Base-by-base conservation (phyloP, 345 rosid genomes). In the Rhodamnia argentea region DNA sequence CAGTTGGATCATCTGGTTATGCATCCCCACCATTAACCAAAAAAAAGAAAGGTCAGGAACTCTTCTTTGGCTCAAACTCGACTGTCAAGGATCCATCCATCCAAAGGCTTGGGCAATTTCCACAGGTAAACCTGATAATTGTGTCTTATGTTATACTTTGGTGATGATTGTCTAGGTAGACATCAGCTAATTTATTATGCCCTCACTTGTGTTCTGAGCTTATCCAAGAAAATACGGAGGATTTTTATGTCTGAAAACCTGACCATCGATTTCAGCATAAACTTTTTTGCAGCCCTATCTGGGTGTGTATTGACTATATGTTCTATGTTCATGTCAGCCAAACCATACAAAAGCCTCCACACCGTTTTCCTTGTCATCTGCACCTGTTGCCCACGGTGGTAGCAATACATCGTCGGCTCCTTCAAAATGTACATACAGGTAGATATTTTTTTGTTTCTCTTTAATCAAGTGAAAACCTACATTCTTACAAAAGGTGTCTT, bases 1-100 rank as follows among this genome's bases (percentile, higher is more conserved):
- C 99, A 84, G 91, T 98, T 88, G 99, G 98, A 62, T 93, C 99
- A 82, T 98, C 99, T 26, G 99, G 99, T 56, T 98, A 89, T 90
- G 93, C 95, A 83, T 93, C 99, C 57, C 88, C 94, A 6, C 97
- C 98, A 54, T 89, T 93, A 76, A 90, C 95, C 42, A 93, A 92
- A 87, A 98, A 93, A 93, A 95, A 97, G 91, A 98, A 96, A 92
- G 92, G 96, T 88, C 97, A 92, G 88, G 99, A 95, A 20, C 90
- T 93, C 82, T 85, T 92, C 87, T 94, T 96, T 86, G 96, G 93
- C 86, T 87, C 92, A 84, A 83, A 83, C 59, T 83, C 84, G 8
- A 60, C 92, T 50, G 85, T 89, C 83, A 96, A 95, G 91, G 98
- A 96, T 87, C 87, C 91, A 64, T 89, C 95, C 81, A 54, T 87